phyloP scores from a whole-genome alignment of 768 basidiomycete genomes.

The Dioszegia hungarica region DNA sequence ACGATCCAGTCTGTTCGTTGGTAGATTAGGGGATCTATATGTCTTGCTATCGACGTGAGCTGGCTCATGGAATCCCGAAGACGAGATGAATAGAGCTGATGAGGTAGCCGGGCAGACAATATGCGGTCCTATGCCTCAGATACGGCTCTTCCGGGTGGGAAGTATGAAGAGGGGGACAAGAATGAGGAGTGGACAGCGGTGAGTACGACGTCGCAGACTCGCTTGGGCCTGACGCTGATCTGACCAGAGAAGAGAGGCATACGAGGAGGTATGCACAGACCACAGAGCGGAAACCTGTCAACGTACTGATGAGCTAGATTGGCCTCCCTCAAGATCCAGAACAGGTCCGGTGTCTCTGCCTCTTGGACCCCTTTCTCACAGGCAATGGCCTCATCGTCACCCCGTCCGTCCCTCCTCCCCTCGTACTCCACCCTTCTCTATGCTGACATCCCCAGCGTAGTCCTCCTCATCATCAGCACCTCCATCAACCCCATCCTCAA shows the following conservation, averaged over 20 bases:
- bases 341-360: constrained; percentile 69
- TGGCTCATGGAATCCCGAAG: neutral
- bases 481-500: constrained; percentile 79
- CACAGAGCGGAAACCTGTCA: no score
- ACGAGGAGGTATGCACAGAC: constrained; percentile 66
- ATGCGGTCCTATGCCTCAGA: constrained; percentile 77
- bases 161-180: constrained; percentile 63
- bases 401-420: constrained; percentile 58
- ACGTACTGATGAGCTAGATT: constrained; percentile 57
- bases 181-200: constrained; percentile 78
- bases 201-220: constrained; percentile 33
- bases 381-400: constrained; percentile 70
- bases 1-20: constrained; percentile 61
- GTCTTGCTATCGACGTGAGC: constrained; percentile 58
- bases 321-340: constrained; percentile 69
- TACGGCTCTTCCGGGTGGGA: constrained; percentile 82
- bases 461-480: constrained; percentile 77
- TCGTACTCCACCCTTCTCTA: neutral
- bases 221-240: neutral
- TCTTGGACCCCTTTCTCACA: constrained; percentile 73
- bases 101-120: constrained; percentile 65
- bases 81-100: neutral
- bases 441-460: constrained; percentile 56
- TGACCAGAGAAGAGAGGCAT: constrained; percentile 73
- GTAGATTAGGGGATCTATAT: constrained; percentile 74